Conservation (phyloP, 179 eudicot genomes). For the Drosera spatulata region DNA sequence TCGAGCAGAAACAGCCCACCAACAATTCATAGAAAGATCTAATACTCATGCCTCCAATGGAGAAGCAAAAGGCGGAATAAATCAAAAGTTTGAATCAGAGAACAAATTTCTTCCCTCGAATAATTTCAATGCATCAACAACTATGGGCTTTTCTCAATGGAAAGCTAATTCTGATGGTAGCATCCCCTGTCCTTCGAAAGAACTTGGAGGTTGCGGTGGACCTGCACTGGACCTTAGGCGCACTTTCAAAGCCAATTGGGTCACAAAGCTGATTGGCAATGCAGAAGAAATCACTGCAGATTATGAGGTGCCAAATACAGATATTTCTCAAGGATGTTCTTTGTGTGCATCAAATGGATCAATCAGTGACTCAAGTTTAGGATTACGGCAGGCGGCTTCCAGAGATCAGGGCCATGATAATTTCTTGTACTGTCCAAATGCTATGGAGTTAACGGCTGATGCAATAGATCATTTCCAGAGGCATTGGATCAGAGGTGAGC, state of each 20-base stretch:
- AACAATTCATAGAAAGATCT: background rate
- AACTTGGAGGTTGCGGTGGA: constrained; percentile 62
- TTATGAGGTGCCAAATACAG: constrained; percentile 20
- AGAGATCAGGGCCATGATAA: constrained; percentile 47
- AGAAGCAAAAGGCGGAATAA: background rate
- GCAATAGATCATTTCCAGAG: constrained; percentile 68
- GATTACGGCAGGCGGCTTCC: constrained; percentile 48
- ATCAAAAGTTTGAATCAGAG: background rate
- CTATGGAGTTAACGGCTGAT: constrained; percentile 20
- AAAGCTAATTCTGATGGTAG: constrained; percentile 31
- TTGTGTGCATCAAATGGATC: constrained; percentile 16
- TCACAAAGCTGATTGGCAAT: constrained; percentile 27
- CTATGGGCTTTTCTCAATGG: constrained; percentile 23
- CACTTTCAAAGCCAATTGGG: constrained; percentile 46
- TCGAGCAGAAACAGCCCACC: constrained; percentile 7
- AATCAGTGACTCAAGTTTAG: constrained; percentile 12
- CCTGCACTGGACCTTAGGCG: constrained; percentile 37
- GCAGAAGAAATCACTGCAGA: constrained; percentile 30
- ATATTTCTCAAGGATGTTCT: constrained; percentile 25
- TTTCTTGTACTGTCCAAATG: constrained; percentile 56
- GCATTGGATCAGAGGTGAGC: constrained; percentile 90
- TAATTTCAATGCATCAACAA: background rate
- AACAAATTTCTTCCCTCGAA: constrained; percentile 1
- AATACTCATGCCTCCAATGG: too few species aligned
- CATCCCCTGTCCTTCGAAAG: constrained; percentile 71